Evolutionary conservation across 2,329 filamentous ascomycete genomes (phyloP).

Genomic region (Hyphodiscus sp.): DNA sequence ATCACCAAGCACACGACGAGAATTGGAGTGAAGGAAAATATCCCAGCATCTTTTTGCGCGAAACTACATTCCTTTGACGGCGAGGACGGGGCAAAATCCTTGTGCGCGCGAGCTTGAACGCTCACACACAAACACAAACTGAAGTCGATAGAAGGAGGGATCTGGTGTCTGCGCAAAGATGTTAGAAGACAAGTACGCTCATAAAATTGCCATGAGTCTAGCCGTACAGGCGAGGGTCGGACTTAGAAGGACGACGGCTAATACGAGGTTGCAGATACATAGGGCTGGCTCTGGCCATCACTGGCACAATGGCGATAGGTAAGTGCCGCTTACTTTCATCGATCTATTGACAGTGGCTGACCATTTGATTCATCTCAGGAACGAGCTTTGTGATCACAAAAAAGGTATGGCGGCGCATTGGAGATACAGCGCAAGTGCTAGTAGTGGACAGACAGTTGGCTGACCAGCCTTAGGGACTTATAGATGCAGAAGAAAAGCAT

Average conservation of each 20-base stretch:
- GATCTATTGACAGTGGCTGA: constrained; percentile 8
- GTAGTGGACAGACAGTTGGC: constrained; percentile 1
- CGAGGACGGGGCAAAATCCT: constrained; percentile 5
- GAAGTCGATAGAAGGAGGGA: constrained; percentile 18
- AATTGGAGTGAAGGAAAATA: background rate
- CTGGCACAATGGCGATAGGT: constrained; percentile 72
- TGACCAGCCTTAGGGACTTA: constrained; percentile 60
- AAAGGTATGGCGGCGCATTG: constrained; percentile 53
- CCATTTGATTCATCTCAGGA: constrained; percentile 42
- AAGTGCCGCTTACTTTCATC: constrained; percentile 30
- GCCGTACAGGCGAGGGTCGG: constrained; percentile 2
- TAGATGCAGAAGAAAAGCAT: constrained; percentile 83
- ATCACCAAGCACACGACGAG: background rate
- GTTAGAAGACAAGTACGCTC: constrained; percentile 41
- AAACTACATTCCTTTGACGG: background rate
- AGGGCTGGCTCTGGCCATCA: constrained; percentile 68
- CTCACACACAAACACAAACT: constrained; percentile 12
- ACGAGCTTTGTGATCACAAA: constrained; percentile 99
- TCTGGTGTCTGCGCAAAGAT: constrained; percentile 25
- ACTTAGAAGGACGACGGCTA: constrained; percentile 13
- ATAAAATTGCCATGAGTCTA: background rate
- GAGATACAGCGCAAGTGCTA: background rate
- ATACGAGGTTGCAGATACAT: constrained; percentile 54
- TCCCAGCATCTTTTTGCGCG: constrained; percentile 5
- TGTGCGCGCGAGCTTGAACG: constrained; percentile 23